phyloP scores from a whole-genome alignment of 768 basidiomycete species.

The Lactarius deliciosus region DNA sequence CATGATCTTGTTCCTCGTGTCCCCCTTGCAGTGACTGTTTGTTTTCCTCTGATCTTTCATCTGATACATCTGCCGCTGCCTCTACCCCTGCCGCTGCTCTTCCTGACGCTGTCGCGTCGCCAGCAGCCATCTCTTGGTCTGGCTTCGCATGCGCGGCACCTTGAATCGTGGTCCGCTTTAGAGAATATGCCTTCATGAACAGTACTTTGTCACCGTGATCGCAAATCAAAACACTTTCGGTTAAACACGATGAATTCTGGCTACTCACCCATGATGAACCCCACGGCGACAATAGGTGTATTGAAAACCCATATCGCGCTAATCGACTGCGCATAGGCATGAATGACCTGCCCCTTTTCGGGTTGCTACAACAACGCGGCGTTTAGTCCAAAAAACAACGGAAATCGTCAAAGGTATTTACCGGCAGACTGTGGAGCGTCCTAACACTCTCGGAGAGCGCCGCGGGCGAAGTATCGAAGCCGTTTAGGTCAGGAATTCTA shows the following conservation, averaged over 20 bases:
- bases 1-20: not conserved
- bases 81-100: constrained; percentile 7
- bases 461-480: constrained; percentile 29
- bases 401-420: constrained; percentile 14
- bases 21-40: constrained; percentile 4
- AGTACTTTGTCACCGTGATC: constrained; percentile 30
- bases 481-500: constrained; percentile 26
- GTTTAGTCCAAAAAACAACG: not conserved
- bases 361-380: constrained; percentile 31
- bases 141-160: constrained; percentile 27
- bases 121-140: constrained; percentile 29
- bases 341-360: constrained; percentile 37
- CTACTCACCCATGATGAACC: constrained; percentile 35
- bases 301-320: constrained; percentile 44
- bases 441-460: constrained; percentile 35
- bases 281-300: constrained; percentile 36
- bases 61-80: constrained; percentile 12
- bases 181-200: constrained; percentile 40
- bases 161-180: constrained; percentile 34
- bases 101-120: constrained; percentile 5
- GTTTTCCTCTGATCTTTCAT: constrained; percentile 14
- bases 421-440: constrained; percentile 31
- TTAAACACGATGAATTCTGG: not conserved
- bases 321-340: constrained; percentile 41
- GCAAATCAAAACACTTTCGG: not conserved